phyloP scores from a whole-genome alignment of 306 rosid species.

The Casuarina equisetifolia region DNA sequence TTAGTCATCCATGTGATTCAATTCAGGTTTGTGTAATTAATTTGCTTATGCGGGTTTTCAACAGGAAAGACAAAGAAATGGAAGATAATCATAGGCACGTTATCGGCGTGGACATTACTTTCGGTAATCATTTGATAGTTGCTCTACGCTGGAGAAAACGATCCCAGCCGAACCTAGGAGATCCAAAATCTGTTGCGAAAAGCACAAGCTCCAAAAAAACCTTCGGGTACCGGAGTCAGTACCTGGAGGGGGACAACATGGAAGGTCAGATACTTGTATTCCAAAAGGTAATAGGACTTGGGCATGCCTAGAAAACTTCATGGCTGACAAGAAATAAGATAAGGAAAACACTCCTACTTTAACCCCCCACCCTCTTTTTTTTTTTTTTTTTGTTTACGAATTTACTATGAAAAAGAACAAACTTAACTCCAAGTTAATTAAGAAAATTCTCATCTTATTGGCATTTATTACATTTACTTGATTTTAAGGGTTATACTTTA shows the following conservation, averaged over 20 bases:
- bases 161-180: slow-evolving; percentile 21
- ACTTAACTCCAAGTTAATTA: too few species aligned
- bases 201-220: slow-evolving; percentile 35
- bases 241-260: slow-evolving; percentile 30
- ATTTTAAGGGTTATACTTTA: too few species aligned
- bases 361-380: too few species aligned
- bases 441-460: too few species aligned
- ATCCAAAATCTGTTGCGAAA: slow-evolving; percentile 38
- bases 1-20: slow-evolving; percentile 8
- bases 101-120: slow-evolving; percentile 47
- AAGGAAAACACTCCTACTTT: neutral
- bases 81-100: slow-evolving; percentile 38
- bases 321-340: neutral
- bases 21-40: neutral
- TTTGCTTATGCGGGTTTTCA: slow-evolving; percentile 23
- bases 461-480: too few species aligned
- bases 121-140: slow-evolving; percentile 37
- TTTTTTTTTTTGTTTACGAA: too few species aligned
- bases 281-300: neutral
- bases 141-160: slow-evolving; percentile 41
- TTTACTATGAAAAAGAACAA: too few species aligned
- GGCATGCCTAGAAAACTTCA: neutral
- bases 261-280: slow-evolving; percentile 44
- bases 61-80: slow-evolving; percentile 38
- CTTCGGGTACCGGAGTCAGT: slow-evolving; percentile 33